Percentiles rank a stretch among this genome's conserved stretches.
phyloP scores from a whole-genome alignment of 805 yeast genomes.

The Zygosaccharomyces rouxii region DNA sequence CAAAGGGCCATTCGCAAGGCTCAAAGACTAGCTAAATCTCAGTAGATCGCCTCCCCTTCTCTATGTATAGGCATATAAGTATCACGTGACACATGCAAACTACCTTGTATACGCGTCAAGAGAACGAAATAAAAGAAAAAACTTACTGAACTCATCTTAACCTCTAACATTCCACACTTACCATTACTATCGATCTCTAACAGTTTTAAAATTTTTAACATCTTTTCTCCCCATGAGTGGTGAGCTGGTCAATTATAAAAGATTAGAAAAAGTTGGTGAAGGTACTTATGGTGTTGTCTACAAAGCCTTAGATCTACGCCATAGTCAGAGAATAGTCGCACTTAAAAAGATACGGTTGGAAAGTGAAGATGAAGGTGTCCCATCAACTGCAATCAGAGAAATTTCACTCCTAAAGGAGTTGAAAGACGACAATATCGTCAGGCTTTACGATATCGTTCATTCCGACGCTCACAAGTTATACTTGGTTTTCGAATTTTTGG shows the following conservation, averaged over 20 bases:
- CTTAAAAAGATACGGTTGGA: constrained; percentile 91
- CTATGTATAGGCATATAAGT: background rate
- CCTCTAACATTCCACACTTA: background rate
- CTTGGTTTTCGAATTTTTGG: constrained; percentile 89
- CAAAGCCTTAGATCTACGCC: constrained; percentile 78
- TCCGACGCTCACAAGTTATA: constrained; percentile 89
- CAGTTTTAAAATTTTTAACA: background rate
- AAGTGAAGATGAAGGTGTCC: constrained; percentile 93
- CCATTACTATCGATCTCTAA: background rate
- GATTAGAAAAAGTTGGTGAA: constrained; percentile 95
- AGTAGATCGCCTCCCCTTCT: constrained; percentile 10
- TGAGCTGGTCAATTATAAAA: constrained; percentile 86
- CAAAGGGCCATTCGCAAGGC: constrained; percentile 72
- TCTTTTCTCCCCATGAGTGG: constrained; percentile 48
- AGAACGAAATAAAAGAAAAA: constrained; percentile 1
- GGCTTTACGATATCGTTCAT: constrained; percentile 91
- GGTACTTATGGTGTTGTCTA: constrained; percentile 98
- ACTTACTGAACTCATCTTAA: background rate
- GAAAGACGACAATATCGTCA: constrained; percentile 87
- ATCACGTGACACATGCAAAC: background rate
- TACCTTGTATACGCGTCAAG: constrained; percentile 5
- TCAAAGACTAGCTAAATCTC: constrained; percentile 31
- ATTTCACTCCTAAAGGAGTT: constrained; percentile 93
- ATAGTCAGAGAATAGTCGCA: constrained; percentile 85
- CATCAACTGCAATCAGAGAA: constrained; percentile 96